These are phyloP conservation scores for Pugionium cornutum DNA, from an alignment of 345 rosid genomes.

Conservation along the genomic window DNA sequence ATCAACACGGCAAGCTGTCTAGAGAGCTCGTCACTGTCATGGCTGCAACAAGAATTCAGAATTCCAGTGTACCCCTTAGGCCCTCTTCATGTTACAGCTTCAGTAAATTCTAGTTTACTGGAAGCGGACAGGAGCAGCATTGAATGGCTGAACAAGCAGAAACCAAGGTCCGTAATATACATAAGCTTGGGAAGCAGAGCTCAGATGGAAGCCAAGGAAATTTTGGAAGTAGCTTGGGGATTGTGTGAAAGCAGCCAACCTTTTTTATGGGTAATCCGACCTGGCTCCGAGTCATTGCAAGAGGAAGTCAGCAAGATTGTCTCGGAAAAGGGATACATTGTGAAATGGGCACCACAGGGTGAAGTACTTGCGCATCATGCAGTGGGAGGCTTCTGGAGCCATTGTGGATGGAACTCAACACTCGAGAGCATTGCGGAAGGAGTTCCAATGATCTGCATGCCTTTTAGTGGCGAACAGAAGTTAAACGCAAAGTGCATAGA, in stretches of 20 bases:
- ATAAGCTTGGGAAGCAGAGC: conserved; percentile 59
- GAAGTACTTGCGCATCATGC: conserved; percentile 33
- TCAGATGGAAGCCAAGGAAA: conserved; percentile 28
- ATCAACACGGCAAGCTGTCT: conserved; percentile 30
- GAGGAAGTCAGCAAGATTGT: conserved; percentile 26
- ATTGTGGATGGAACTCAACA: conserved; percentile 46
- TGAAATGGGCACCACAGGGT: conserved; percentile 42
- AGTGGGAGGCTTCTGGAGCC: conserved; percentile 44
- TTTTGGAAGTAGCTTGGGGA: conserved; percentile 41
- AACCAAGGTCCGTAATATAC: conserved; percentile 52
- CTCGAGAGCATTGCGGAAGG: conserved; percentile 42
- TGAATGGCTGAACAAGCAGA: conserved; percentile 48
- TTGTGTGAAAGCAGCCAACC: conserved; percentile 37
- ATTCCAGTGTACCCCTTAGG: conserved; percentile 31
- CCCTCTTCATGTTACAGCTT: conserved; percentile 32
- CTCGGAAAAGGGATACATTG: conserved; percentile 30
- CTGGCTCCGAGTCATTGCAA: conserved; percentile 23
- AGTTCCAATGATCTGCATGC: conserved; percentile 44
- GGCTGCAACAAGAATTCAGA: conserved; percentile 32
- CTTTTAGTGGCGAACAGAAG: conserved; percentile 38
- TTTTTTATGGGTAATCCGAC: conserved; percentile 42
- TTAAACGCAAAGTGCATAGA: conserved; percentile 33
- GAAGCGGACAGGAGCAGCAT: conserved; percentile 47
- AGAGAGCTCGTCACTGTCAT: conserved; percentile 28
- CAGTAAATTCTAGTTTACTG: conserved; percentile 14